phyloP scores from a whole-genome alignment of 768 basidiomycete species.

The Tulasnella sp. region DNA sequence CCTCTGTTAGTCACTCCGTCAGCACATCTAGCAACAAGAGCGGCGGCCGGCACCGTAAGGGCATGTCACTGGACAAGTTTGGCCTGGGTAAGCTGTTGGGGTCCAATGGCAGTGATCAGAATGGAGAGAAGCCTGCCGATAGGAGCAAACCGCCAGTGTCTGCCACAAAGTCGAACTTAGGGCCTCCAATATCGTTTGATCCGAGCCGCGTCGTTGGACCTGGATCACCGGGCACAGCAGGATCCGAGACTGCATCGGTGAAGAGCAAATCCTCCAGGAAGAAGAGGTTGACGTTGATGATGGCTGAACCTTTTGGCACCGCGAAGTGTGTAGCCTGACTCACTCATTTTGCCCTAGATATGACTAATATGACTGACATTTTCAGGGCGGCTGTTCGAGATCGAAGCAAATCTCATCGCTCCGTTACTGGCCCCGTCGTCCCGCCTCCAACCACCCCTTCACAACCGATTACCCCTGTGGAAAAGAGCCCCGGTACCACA shows the following conservation, averaged over 20 bases:
- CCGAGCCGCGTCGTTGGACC: constrained; percentile 3
- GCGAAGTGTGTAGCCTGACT: constrained; percentile 25
- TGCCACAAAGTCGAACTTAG: constrained; percentile 8
- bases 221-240: constrained; percentile 20
- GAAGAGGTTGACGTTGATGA: constrained; percentile 82
- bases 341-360: constrained; percentile 4
- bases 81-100: constrained; percentile 68
- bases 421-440: constrained; percentile 2
- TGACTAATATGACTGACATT: constrained; percentile 5
- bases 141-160: constrained; percentile 4
- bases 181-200: constrained; percentile 6
- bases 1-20: constrained; percentile 1
- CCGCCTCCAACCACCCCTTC: neutral
- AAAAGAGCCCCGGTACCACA: neutral
- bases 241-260: constrained; percentile 14
- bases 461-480: neutral
- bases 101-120: neutral
- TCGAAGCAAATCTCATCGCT: constrained; percentile 6
- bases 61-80: constrained; percentile 69
- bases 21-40: constrained; percentile 8
- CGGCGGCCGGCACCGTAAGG: constrained; percentile 47
- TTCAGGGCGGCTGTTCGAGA: constrained; percentile 3
- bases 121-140: neutral
- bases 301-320: constrained; percentile 52
- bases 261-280: constrained; percentile 40